Evolutionary conservation across 371 early-diverging fungal species (phyloP), one percentile per base, ranked within the genome.

Genomic region (Coemansia sp.): DNA sequence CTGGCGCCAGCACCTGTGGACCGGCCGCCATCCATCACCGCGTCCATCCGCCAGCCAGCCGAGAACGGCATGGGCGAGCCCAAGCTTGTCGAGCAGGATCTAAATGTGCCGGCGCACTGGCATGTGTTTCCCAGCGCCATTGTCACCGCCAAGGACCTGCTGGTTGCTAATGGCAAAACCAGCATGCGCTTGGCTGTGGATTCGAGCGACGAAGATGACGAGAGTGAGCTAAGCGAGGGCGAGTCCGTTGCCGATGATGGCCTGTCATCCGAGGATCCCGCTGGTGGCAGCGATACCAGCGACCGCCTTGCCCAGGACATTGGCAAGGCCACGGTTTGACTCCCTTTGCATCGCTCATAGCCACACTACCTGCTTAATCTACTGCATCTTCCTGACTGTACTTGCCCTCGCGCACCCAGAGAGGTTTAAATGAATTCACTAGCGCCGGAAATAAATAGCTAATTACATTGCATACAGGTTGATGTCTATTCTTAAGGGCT

Each of bases 41-140:
- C 51, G 41, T 14, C 53, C 16, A 35, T 45, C 14, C 51, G 53
- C 20, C 26, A 49, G 3, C 48, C 48, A 5, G 20, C 16, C 4
- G 34, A 14, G 4, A 53, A 53, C 2, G 57, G 20, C 38, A 12
- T n/a, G 20, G 58, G 42, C n/a, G 16, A 20, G 20, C 20, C 20
- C 20, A 20, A 20, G 20, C 20, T 39, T 10, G 43, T 50, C 45
- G 68, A 63, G 30, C 57, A 55, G 53, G 47, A 40, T 12, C 69
- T 59, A 11, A 16, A n/a, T 0, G 63, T 69, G 42, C 77, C 77
- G 4, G 38, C 4, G 7, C 76, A 75, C 48, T 77, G 77, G 77
- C 69, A 75, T 45, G 26, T 53, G 31, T 77, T 77, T 20, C 66
- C 66, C 0, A 69, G 75, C 26, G 76, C 76, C 2, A 50, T 61